Base-by-base conservation (phyloP, 768 basidiomycete genomes). In the Holtermannia corniformis region DNA sequence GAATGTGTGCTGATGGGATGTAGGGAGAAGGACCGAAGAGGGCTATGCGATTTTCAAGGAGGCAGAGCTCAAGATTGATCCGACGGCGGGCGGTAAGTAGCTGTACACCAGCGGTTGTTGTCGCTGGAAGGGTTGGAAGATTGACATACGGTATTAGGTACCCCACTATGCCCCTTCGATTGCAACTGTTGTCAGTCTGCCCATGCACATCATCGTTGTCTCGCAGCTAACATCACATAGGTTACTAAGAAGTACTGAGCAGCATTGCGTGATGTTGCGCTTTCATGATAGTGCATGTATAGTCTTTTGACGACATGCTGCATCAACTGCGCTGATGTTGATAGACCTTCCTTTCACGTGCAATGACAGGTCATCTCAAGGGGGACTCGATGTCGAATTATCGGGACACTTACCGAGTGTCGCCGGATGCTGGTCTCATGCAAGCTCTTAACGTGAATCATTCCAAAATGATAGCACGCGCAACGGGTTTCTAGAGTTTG, bases 31-130 rank as follows among this genome's bases (percentile, higher is more conserved):
- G 45, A 73, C 72, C 2, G 70, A 73, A 51, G 72, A 73, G 55
- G 72, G 72, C 0, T 73, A 67, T 55, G 51, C 67, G 52, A 73
- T 73, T 41, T 73, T 65, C 56, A 73, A 73, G 51, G 72, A 73
- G 44, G 70, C 63, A 22, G 67, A 72, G 44, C 58, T 73, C 26
- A 47, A 58, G 32, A 73, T 73, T 44, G 60, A 72, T 52, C 67
- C 67, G 5, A 64, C 64, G 45, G 67, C 63, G n/a, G 72, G 72
- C 47, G 72, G 71, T 67, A 41, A 48, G 66, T 56, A 20, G 20
- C 12, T 57, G 20, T 21, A 2, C 16, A 25, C 12, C n/a, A 19
- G 20, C 24, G 14, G 23, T 46, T 16, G 4, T 2, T 23, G 32
- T 37, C 32, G 13, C 25, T 52, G 21, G 12, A 11, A n/a, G 25